Base-by-base conservation (phyloP, 2,329 filamentous ascomycete species). In the Curvularia sp. region DNA sequence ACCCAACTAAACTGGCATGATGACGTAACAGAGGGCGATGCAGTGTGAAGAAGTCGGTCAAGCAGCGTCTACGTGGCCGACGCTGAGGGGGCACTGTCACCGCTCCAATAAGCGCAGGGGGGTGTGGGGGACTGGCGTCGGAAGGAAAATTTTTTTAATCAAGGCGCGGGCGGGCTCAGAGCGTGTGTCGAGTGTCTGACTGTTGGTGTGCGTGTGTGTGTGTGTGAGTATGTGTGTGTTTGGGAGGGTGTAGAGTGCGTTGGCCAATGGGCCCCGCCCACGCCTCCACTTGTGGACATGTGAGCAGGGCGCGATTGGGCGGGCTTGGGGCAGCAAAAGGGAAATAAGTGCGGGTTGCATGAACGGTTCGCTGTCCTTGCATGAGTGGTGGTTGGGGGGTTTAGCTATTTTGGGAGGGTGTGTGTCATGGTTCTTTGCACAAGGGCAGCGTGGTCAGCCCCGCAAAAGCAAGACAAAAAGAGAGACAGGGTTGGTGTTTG, bases 11-110 rank as follows among this genome's bases (percentile, higher is more conserved):
- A 15, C 32, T 12, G 32, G 10, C 18, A 9, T 56, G 53, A 67
- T 73, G 70, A 73, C 71, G 70, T 72, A 73, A 59, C 60, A 19
- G 42, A 61, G 49, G 57, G 51, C 49, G 39, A 55, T 41, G 50
- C 61, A 42, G 43, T 49, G 38, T 7, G 13, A 12, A 41, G 54
- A 59, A 60, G 65, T 69, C 68, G 68, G 66, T 69, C 63, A 70
- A 69, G 47, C 52, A 32, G 28, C 38, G 53, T 60, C 59, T 67
- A 71, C 68, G 68, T 71, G 68, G 65, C 67, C 60, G 57, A 53
- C 68, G 63, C 60, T 60, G 57, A 39, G 51, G 41, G 52, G 49
- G 34, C 52, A 61, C 56, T 68, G 68, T 68, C 67, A 69, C 65
- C 48, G 59, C 19, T 41, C 18, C 15, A 34, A 34, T 34, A n/a